Percentiles rank a stretch among this genome's conserved stretches.
Conservation (phyloP, 805 yeast species). For the Starmerella apicola region DNA sequence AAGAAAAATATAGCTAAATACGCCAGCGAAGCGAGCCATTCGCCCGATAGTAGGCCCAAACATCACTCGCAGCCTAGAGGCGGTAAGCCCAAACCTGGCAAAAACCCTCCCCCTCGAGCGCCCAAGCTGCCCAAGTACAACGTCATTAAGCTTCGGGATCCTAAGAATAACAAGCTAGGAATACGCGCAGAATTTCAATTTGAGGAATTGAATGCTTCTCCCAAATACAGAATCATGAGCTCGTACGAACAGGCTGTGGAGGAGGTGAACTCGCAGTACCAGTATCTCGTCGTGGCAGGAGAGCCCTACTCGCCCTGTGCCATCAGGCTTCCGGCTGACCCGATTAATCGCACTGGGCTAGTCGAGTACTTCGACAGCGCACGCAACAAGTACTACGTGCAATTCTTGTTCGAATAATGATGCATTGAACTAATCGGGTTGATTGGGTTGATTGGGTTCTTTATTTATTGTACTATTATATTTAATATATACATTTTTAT, state of each 20-base stretch:
- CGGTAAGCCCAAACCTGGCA: constrained; percentile 25
- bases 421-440: too few relatives aligned
- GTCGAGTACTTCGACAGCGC: constrained; percentile 64
- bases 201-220: constrained; percentile 38
- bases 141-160: constrained; percentile 56
- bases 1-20: constrained; percentile 58
- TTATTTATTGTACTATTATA: background rate
- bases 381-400: constrained; percentile 49
- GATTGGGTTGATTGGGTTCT: too few relatives aligned
- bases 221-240: constrained; percentile 65
- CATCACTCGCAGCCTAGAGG: constrained; percentile 10
- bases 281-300: constrained; percentile 67
- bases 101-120: constrained; percentile 44
- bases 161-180: constrained; percentile 47
- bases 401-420: constrained; percentile 36
- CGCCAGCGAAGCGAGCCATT: constrained; percentile 19
- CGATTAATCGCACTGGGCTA: constrained; percentile 32
- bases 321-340: constrained; percentile 55
- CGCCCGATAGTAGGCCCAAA: constrained; percentile 14
- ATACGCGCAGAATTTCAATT: constrained; percentile 48
- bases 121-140: constrained; percentile 63
- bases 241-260: constrained; percentile 53
- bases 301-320: constrained; percentile 83
- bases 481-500: constrained; percentile 1
- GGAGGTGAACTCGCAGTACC: constrained; percentile 38